Percentiles rank a stretch among this genome's conserved stretches.
Conservation (phyloP, 805 yeast genomes). For the Metschnikowia arizonensis region DNA sequence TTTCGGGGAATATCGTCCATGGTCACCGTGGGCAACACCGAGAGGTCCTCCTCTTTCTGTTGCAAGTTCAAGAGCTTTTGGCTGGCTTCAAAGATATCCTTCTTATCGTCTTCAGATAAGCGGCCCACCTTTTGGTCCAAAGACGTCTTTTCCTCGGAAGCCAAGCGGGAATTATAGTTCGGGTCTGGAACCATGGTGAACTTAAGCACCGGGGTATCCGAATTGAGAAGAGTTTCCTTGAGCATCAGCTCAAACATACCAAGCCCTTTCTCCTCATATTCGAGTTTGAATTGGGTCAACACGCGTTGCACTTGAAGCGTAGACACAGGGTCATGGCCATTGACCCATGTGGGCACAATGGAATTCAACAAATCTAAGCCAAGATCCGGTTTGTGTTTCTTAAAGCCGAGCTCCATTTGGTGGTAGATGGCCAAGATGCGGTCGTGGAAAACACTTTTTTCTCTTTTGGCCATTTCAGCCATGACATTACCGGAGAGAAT, state of each 20-base stretch:
- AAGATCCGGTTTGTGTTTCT: conserved; percentile 85
- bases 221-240: conserved; percentile 45
- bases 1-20: conserved; percentile 66
- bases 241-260: conserved; percentile 58
- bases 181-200: conserved; percentile 74
- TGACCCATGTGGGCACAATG: conserved; percentile 81
- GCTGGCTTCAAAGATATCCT: conserved; percentile 58
- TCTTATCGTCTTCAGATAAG: conserved; percentile 54
- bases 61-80: conserved; percentile 58
- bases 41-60: conserved; percentile 63
- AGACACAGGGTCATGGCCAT: conserved; percentile 71
- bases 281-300: conserved; percentile 56
- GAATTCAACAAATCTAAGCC: conserved; percentile 75
- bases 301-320: conserved; percentile 61
- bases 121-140: conserved; percentile 40
- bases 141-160: conserved; percentile 53
- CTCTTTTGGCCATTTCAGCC: conserved; percentile 27
- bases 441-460: conserved; percentile 24
- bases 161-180: conserved; percentile 47
- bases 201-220: conserved; percentile 52
- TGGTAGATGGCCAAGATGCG: conserved; percentile 82
- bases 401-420: conserved; percentile 78
- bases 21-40: conserved; percentile 74
- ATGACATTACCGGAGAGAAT: conserved; percentile 43
- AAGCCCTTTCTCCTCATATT: conserved; percentile 48